These are phyloP conservation scores for Alternaria sp. DNA, from an alignment of 2,329 filamentous ascomycete species.

Conservation along the genomic window DNA sequence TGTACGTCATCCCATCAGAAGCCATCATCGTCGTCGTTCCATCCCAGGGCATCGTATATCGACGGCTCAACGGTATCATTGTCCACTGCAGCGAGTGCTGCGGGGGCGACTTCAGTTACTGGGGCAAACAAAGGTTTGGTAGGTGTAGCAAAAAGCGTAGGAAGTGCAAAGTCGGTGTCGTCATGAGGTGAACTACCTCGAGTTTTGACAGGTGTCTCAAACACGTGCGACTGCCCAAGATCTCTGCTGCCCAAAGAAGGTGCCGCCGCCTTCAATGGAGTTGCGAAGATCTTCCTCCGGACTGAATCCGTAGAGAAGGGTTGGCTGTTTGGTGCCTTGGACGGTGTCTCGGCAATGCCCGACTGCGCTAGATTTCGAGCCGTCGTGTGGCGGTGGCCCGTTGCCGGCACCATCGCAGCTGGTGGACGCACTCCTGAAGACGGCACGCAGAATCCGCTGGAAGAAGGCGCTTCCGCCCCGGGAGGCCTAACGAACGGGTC, in stretches of 20 bases:
- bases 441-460: slow-evolving; percentile 49
- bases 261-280: slow-evolving; percentile 36
- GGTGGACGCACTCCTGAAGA: slow-evolving; percentile 50
- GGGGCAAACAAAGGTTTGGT: slow-evolving; percentile 19
- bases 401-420: slow-evolving; percentile 36
- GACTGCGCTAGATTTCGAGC: slow-evolving; percentile 39
- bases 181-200: slow-evolving; percentile 21
- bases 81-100: slow-evolving; percentile 17
- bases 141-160: slow-evolving; percentile 31
- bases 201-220: slow-evolving; percentile 37
- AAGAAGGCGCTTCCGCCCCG: slow-evolving; percentile 27
- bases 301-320: slow-evolving; percentile 34
- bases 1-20: slow-evolving; percentile 21
- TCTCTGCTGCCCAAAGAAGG: slow-evolving; percentile 8
- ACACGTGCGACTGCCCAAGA: slow-evolving; percentile 17
- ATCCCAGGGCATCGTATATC: slow-evolving; percentile 57
- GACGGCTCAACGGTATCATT: slow-evolving; percentile 29
- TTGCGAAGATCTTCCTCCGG: slow-evolving; percentile 44
- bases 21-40: slow-evolving; percentile 55
- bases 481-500: slow-evolving; percentile 33
- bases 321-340: slow-evolving; percentile 48
- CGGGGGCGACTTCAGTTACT: slow-evolving; percentile 2
- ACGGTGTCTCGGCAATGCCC: slow-evolving; percentile 54
- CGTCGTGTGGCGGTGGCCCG: slow-evolving; percentile 39
- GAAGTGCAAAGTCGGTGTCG: slow-evolving; percentile 7